A percentile compares a stretch with the other conserved stretches of the same genome.
phyloP scores from a whole-genome alignment of 2,329 filamentous ascomycete genomes.

The Beauveria caledonica region DNA sequence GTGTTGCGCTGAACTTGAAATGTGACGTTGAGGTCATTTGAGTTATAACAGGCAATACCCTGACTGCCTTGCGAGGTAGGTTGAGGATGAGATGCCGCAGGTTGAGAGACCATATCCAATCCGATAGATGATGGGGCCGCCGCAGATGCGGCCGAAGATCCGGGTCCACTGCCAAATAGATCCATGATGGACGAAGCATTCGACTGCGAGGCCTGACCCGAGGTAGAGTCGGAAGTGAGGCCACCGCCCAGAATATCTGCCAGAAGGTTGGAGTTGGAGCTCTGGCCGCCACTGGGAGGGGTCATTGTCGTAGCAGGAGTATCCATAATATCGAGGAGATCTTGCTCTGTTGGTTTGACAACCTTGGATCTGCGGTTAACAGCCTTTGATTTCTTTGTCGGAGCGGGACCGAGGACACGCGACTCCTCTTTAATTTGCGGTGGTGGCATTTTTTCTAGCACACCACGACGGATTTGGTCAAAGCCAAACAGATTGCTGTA shows the following conservation, averaged over 20 bases:
- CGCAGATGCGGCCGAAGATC: constrained; percentile 25
- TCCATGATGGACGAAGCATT: constrained; percentile 78
- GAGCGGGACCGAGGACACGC: constrained; percentile 75
- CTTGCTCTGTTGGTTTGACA: constrained; percentile 79
- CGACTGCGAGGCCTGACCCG: constrained; percentile 40
- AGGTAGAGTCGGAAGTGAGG: constrained; percentile 34
- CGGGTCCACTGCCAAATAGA: constrained; percentile 55
- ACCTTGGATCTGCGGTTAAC: constrained; percentile 68
- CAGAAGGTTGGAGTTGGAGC: constrained; percentile 76
- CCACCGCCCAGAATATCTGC: constrained; percentile 83
- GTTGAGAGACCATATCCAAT: constrained; percentile 41
- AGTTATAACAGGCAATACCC: constrained; percentile 71
- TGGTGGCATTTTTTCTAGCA: constrained; percentile 94
- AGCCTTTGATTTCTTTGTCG: constrained; percentile 56
- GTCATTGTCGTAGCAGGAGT: constrained; percentile 47
- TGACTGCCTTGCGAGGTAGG: constrained; percentile 29
- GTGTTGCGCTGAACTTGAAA: constrained; percentile 79
- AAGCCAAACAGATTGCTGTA: constrained; percentile 91
- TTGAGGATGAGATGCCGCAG: constrained; percentile 41
- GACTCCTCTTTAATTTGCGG: constrained; percentile 96
- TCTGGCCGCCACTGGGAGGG: constrained; percentile 41
- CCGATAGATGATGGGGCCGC: constrained; percentile 31
- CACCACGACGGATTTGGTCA: constrained; percentile 78
- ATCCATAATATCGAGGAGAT: constrained; percentile 89
- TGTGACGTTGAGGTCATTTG: constrained; percentile 73